Conservation (phyloP, 148 eudicot species). For the Arbutus unedo region DNA sequence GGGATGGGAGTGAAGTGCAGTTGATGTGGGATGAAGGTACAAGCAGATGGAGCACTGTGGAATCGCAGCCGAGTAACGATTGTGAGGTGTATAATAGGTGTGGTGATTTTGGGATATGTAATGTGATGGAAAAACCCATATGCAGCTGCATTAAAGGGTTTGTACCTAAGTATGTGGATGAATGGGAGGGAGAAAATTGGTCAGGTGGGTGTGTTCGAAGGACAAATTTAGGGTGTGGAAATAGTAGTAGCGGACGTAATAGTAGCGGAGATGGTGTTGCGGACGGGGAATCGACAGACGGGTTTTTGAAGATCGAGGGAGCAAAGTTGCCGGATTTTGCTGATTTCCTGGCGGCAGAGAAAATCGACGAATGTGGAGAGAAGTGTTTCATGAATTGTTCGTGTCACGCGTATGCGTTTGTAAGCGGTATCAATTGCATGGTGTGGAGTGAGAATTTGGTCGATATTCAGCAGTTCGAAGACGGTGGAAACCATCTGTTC, state of each 20-base stretch:
- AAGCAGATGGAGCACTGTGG: constrained; percentile 24
- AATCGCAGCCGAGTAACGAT: constrained; percentile 24
- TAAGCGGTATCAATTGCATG: constrained; percentile 50
- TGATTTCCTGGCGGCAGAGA: constrained; percentile 16
- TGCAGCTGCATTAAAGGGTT: constrained; percentile 51
- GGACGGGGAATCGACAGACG: constrained; percentile 24
- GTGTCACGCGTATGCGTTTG: constrained; percentile 49
- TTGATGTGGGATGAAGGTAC: constrained; percentile 13
- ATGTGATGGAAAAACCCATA: neutral
- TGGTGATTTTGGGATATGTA: constrained; percentile 39
- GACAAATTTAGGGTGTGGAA: constrained; percentile 30
- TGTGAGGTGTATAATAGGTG: constrained; percentile 40
- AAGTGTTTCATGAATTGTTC: constrained; percentile 51
- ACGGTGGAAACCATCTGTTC: constrained; percentile 34
- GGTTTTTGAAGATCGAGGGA: constrained; percentile 33
- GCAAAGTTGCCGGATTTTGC: constrained; percentile 63
- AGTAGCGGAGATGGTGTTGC: constrained; percentile 9
- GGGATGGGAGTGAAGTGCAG: constrained; percentile 29
- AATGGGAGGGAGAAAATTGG: constrained; percentile 40
- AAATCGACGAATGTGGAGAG: constrained; percentile 25
- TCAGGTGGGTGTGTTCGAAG: constrained; percentile 55
- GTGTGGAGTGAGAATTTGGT: constrained; percentile 45
- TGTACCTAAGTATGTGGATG: constrained; percentile 28
- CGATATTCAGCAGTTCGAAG: constrained; percentile 40
- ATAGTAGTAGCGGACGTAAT: constrained; percentile 20